Percentiles rank a stretch among this genome's conserved stretches.
phyloP scores from a whole-genome alignment of 2,329 filamentous ascomycete species.

The Dactylellina sp. region DNA sequence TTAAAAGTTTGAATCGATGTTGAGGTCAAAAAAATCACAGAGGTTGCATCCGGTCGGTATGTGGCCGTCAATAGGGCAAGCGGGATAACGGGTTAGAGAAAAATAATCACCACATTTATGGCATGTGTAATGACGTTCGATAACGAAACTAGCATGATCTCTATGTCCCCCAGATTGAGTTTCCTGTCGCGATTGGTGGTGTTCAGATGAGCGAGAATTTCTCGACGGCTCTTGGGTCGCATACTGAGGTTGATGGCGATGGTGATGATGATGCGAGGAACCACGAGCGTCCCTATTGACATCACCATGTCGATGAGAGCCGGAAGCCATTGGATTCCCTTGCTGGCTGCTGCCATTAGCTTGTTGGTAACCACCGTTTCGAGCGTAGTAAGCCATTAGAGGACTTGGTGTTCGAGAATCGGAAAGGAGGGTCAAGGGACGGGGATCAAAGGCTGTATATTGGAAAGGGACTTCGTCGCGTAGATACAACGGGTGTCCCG shows the following conservation, averaged over 20 bases:
- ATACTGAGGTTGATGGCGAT: neutral
- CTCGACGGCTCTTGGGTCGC: neutral
- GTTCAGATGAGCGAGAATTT: neutral
- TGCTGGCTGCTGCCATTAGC: neutral
- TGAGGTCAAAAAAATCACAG: neutral
- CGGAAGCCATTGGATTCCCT: neutral
- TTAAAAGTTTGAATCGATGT: neutral
- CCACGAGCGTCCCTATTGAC: neutral
- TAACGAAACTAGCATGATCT: neutral
- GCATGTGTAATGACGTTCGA: constrained; percentile 17
- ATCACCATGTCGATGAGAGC: neutral
- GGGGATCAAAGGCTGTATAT: constrained; percentile 3
- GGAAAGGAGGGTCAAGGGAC: constrained; percentile 19
- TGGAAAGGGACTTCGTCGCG: neutral
- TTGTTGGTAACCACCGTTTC: constrained; percentile 8
- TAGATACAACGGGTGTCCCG: constrained; percentile 23
- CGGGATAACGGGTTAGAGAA: neutral
- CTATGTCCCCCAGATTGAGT: neutral
- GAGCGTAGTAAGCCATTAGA: constrained; percentile 32
- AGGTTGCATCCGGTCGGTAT: neutral
- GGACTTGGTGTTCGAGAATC: constrained; percentile 36
- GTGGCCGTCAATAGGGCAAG: constrained; percentile 19
- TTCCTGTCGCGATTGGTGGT: constrained; percentile 19
- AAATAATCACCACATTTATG: neutral
- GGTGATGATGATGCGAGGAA: neutral